Conservation (phyloP, 2,329 filamentous ascomycete genomes). For the Trichoderma endophyticum region DNA sequence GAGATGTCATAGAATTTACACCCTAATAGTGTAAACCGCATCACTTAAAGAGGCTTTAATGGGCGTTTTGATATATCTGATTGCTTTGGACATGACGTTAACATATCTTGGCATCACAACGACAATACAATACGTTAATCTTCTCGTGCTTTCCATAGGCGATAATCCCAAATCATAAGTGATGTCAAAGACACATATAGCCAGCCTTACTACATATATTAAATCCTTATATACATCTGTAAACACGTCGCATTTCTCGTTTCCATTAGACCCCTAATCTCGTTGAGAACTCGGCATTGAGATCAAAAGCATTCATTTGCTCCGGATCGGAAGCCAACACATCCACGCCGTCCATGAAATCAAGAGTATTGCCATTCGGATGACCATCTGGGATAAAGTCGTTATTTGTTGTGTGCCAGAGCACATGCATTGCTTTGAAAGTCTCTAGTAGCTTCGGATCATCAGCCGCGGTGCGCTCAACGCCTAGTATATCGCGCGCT, state of each 20-base stretch:
- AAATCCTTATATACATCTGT: background rate
- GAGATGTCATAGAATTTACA: conserved; percentile 17
- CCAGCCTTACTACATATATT: background rate
- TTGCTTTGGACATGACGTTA: background rate
- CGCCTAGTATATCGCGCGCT: background rate
- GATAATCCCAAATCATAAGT: too few species aligned
- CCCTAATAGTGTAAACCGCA: background rate
- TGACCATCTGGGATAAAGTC: background rate
- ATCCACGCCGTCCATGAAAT: background rate
- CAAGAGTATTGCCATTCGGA: background rate
- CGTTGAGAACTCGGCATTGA: background rate
- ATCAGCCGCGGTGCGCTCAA: conserved; percentile 8
- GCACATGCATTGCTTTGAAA: conserved; percentile 1
- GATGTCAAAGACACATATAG: background rate
- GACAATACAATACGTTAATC: background rate
- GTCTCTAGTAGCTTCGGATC: background rate
- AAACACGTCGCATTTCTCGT: background rate
- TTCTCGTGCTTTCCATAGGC: too few species aligned
- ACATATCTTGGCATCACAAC: too few species aligned
- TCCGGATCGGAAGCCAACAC: background rate
- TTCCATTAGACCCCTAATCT: background rate
- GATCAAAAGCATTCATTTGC: background rate
- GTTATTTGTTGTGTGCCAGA: background rate
- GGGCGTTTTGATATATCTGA: too few species aligned
- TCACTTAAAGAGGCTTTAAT: background rate